Conservation (phyloP, 805 yeast genomes). For the Kodamaea hsintzibuensis region DNA sequence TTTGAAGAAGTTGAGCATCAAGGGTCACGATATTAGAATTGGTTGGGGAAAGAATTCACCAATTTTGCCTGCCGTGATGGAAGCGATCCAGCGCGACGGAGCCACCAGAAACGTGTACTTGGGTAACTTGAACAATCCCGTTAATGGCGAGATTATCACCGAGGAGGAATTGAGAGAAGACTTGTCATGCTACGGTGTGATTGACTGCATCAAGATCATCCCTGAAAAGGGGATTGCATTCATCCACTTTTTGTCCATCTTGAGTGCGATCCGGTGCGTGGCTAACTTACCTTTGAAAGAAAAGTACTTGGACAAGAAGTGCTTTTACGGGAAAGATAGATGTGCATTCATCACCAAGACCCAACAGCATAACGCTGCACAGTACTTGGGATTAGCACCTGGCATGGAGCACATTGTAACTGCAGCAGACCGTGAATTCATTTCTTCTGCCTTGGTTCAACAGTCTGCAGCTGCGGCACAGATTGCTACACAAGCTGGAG, state of each 20-base stretch:
- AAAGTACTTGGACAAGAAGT: conserved; percentile 73
- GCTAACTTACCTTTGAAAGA: conserved; percentile 66
- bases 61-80: conserved; percentile 70
- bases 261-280: conserved; percentile 85
- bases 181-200: conserved; percentile 71
- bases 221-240: conserved; percentile 85
- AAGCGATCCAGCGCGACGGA: conserved; percentile 77
- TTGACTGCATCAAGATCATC: conserved; percentile 81
- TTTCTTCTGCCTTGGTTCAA: conserved; percentile 77
- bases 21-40: conserved; percentile 77
- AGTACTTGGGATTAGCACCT: conserved; percentile 87
- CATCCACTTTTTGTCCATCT: conserved; percentile 83
- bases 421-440: conserved; percentile 62
- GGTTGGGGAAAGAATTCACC: conserved; percentile 92
- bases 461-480: conserved; percentile 98
- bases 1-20: conserved; percentile 75
- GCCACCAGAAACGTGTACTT: conserved; percentile 94
- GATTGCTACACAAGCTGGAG: conserved; percentile 92
- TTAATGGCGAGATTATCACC: conserved; percentile 46
- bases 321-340: conserved; percentile 91
- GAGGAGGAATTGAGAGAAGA: conserved; percentile 70
- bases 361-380: conserved; percentile 96
- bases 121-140: conserved; percentile 70
- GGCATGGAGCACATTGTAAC: conserved; percentile 81
- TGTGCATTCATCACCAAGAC: conserved; percentile 93